Evolutionary conservation across 108 stramenopile genomes (phyloP).

Genomic region (Nannochloropsis gaditana): DNA sequence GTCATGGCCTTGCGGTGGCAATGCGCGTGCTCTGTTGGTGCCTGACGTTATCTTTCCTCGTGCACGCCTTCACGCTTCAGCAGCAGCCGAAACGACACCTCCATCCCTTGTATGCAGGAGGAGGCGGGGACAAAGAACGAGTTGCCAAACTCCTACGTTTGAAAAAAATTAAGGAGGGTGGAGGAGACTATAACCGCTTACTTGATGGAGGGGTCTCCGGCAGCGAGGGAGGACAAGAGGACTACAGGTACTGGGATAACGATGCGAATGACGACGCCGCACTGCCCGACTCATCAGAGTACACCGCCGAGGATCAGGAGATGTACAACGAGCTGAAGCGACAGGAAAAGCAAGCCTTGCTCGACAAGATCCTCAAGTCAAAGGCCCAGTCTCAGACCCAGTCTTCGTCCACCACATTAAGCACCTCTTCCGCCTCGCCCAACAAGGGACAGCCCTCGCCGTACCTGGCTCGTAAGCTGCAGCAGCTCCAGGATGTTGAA

Average conservation of each 20-base stretch:
- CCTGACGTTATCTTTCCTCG: no score
- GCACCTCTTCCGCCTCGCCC: neutral
- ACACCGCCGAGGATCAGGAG: neutral
- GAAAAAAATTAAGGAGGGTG: slow-evolving; percentile 20
- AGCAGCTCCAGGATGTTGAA: neutral
- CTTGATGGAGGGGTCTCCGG: neutral
- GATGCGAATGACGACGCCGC: slow-evolving; percentile 5
- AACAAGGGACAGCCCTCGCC: slow-evolving; percentile 12
- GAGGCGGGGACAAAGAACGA: neutral
- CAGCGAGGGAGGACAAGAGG: neutral
- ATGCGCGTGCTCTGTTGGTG: no score
- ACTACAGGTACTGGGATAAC: neutral
- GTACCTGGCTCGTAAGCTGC: neutral
- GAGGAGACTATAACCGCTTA: slow-evolving; percentile 17
- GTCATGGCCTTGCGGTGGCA: no score
- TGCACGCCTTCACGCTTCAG: neutral
- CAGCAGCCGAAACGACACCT: neutral
- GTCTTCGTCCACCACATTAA: neutral
- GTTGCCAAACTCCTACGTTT: neutral
- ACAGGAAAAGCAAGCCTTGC: slow-evolving; percentile 12
- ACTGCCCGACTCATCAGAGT: neutral
- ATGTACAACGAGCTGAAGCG: slow-evolving; percentile 3
- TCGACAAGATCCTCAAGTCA: slow-evolving; percentile 5
- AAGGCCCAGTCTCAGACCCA: neutral
- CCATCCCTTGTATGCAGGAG: neutral